A percentile compares a stretch with the other conserved stretches of the same genome.
Conservation (phyloP, 139 green algal species). For the Ulvella scutata region DNA sequence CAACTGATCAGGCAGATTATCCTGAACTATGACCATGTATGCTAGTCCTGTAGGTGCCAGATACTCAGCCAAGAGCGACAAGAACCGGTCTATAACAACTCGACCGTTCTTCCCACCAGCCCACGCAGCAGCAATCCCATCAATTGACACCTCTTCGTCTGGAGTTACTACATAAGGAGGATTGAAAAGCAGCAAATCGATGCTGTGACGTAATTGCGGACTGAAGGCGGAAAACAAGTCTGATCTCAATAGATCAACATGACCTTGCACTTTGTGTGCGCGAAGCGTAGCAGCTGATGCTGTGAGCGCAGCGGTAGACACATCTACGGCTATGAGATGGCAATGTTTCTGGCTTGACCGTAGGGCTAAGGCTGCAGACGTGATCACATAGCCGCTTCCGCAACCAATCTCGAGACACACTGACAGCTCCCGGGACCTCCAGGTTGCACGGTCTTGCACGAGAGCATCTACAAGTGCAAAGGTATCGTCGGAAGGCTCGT, state of each 20-base stretch:
- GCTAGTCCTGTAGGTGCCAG: not conserved
- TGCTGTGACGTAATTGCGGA: not conserved
- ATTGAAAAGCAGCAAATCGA: conserved; percentile 82
- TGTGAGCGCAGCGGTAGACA: conserved; percentile 24
- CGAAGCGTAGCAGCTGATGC: conserved; percentile 22
- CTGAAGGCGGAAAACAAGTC: not conserved
- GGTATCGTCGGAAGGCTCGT: conserved; percentile 53
- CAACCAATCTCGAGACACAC: conserved; percentile 54
- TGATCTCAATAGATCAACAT: not conserved
- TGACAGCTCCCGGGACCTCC: not conserved
- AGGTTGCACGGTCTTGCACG: not conserved
- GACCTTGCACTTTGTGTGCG: conserved; percentile 13
- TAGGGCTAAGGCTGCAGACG: conserved; percentile 39
- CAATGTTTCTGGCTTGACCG: not conserved
- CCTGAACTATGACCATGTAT: not conserved
- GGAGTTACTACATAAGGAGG: conserved; percentile 93
- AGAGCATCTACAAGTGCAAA: conserved; percentile 50
- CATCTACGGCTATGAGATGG: conserved; percentile 20
- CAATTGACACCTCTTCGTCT: conserved; percentile 56
- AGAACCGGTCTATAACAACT: conserved; percentile 63
- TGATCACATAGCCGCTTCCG: conserved; percentile 62
- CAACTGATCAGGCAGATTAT: not conserved
- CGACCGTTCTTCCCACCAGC: conserved; percentile 62
- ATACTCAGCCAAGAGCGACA: conserved; percentile 33
- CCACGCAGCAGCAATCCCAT: conserved; percentile 65